phyloP scores from a whole-genome alignment of 768 basidiomycete genomes.

The Russula virescens region DNA sequence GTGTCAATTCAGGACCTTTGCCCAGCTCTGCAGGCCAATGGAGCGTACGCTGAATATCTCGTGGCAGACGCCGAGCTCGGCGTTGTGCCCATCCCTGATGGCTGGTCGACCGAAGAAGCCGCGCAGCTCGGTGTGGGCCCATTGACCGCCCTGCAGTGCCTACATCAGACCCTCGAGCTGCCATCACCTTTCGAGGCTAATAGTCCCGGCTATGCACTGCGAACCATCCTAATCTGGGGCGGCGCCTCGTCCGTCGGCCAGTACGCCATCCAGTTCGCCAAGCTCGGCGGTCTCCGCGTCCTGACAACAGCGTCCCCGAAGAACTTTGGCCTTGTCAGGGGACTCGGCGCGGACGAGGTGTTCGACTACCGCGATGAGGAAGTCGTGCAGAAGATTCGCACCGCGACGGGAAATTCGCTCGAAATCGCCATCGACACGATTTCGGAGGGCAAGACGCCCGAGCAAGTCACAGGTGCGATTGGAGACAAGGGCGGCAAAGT shows the following conservation, averaged over 20 bases:
- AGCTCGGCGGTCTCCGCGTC: slow-evolving; percentile 31
- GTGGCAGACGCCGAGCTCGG: slow-evolving; percentile 8
- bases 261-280: slow-evolving; percentile 33
- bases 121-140: slow-evolving; percentile 21
- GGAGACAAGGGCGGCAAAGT: slow-evolving; percentile 21
- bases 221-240: slow-evolving; percentile 18
- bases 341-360: slow-evolving; percentile 34
- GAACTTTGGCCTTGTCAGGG: slow-evolving; percentile 33
- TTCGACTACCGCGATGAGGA: slow-evolving; percentile 31
- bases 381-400: slow-evolving; percentile 28
- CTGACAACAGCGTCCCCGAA: slow-evolving; percentile 34
- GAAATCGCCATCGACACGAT: slow-evolving; percentile 25
- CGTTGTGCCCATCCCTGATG: slow-evolving; percentile 12
- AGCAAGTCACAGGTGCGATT: slow-evolving; percentile 13
- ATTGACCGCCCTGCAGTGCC: slow-evolving; percentile 19
- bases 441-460: slow-evolving; percentile 7
- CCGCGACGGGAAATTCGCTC: slow-evolving; percentile 22
- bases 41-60: slow-evolving; percentile 16
- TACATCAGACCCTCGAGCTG: slow-evolving; percentile 17
- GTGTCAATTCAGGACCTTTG: not conserved
- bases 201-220: not conserved
- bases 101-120: slow-evolving; percentile 21
- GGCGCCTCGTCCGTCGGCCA: slow-evolving; percentile 33
- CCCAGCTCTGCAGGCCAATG: slow-evolving; percentile 3
- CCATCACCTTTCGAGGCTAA: slow-evolving; percentile 10